Evolutionary conservation across 148 eudicot genomes (phyloP), one percentile per base, ranked within the genome.

Genomic region (Amaranthus palmeri): DNA sequence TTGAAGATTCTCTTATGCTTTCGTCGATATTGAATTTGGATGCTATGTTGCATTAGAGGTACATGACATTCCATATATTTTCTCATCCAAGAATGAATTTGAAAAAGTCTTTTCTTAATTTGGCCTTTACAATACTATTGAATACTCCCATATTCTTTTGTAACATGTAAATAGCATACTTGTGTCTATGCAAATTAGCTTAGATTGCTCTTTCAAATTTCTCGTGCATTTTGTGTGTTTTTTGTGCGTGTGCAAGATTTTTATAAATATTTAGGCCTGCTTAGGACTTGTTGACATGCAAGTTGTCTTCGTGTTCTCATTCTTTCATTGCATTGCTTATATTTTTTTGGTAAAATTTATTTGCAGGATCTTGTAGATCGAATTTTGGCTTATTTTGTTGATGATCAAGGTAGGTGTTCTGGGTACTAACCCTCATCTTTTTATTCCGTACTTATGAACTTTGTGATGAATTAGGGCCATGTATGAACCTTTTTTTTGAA

Each of bases 361-460:
- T 68, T 81, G 74, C 82, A 95, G 99, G 99, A 95, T 79, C 99
- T 91, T 51, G 87, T 88, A 81, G 99, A 91, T 73, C 80, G 93
- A 56, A 88, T 95, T 85, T 68, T 88, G 83, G 79, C 85, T 54
- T 77, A 83, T 70, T 81, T 91, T 69, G 85, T 87, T 54, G 88
- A 86, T 78, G 99, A 89, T 61, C 90, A 87, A 88, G 99, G 99
- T 92, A 84, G 78, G 75, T 67, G 40, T n/a, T 54, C 43, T 45
- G n/a, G 42, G 11, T 10, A 62, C 42, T 7, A 45, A 43, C 54
- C 36, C 36, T 25, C 36, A 25, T 25, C 36, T 25, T 0, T 59
- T 64, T 7, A 44, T 64, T 59, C 18, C 53, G 42, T 25, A 10
- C 10, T 25, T 47, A 15, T 47, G 7, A 36, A 46, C 7, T 17